phyloP scores from a whole-genome alignment of 257 asterid species.

The Primulina eburnea region DNA sequence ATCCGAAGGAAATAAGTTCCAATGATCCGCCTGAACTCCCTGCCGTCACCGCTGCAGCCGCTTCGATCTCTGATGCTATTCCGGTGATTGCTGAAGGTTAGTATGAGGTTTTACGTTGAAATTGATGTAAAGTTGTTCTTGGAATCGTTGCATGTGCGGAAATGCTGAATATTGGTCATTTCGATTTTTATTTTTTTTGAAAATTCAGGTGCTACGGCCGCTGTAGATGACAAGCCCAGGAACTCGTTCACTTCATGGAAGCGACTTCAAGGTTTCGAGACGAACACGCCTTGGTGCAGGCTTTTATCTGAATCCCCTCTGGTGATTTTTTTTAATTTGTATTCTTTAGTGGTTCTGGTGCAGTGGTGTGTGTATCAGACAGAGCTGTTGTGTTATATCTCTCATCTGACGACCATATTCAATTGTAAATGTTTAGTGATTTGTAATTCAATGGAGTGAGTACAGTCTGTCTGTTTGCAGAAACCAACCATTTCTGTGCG shows the following conservation, averaged over 20 bases:
- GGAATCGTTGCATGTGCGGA: slow-evolving; percentile 24
- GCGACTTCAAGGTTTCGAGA: slow-evolving; percentile 47
- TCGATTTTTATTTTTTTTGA: slow-evolving; percentile 1
- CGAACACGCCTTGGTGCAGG: slow-evolving; percentile 69
- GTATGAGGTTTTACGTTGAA: neutral
- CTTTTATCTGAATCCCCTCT: slow-evolving; percentile 59
- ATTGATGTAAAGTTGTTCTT: neutral
- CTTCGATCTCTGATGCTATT: slow-evolving; percentile 19
- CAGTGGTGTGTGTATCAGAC: too few relatives aligned
- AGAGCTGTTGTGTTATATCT: too few relatives aligned
- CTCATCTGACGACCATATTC: too few relatives aligned
- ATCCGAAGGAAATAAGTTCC: slow-evolving; percentile 61
- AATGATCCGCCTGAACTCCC: slow-evolving; percentile 53
- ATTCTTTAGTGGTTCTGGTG: too few relatives aligned
- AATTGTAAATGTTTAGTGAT: too few relatives aligned
- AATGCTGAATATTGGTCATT: neutral
- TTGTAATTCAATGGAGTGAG: neutral
- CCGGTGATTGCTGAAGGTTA: slow-evolving; percentile 46
- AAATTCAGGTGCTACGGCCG: slow-evolving; percentile 42
- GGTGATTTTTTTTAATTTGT: slow-evolving; percentile 35
- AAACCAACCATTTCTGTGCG: slow-evolving; percentile 51
- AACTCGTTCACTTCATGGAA: slow-evolving; percentile 56
- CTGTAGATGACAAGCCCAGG: slow-evolving; percentile 47
- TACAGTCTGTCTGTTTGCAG: slow-evolving; percentile 38
- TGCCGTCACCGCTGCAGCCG: slow-evolving; percentile 23